Percentiles rank a stretch among this genome's conserved stretches.
phyloP scores from a whole-genome alignment of 75 land plant genomes.

The Selaginella moellendorffii region DNA sequence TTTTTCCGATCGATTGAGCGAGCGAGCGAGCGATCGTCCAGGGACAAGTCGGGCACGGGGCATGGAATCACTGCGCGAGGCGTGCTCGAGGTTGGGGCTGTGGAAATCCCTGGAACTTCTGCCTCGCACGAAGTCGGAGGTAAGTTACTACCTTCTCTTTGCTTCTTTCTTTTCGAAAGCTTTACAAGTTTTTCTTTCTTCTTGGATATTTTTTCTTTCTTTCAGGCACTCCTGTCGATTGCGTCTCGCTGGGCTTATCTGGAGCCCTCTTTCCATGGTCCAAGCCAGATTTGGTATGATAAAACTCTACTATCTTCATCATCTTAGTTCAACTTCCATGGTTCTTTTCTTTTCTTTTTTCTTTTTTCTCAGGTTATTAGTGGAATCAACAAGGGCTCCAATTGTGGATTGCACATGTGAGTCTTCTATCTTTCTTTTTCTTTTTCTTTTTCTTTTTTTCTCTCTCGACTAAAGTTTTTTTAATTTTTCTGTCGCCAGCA shows the following conservation, averaged over 20 bases:
- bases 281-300: slow-evolving; percentile 54
- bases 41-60: slow-evolving; percentile 58
- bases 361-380: slow-evolving; percentile 68
- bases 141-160: slow-evolving; percentile 1
- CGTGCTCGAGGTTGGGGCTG: slow-evolving; percentile 34
- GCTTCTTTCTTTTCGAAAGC: too few relatives aligned
- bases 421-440: slow-evolving; percentile 8
- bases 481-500: slow-evolving; percentile 24
- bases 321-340: too few relatives aligned
- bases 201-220: neutral
- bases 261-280: slow-evolving; percentile 49
- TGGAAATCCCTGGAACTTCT: slow-evolving; percentile 53
- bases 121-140: slow-evolving; percentile 81
- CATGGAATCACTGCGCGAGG: slow-evolving; percentile 53
- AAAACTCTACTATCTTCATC: too few relatives aligned
- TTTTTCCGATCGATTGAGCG: neutral
- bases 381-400: slow-evolving; percentile 87
- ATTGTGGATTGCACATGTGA: slow-evolving; percentile 89
- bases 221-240: slow-evolving; percentile 87
- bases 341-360: too few relatives aligned
- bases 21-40: slow-evolving; percentile 10
- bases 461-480: neutral
- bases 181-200: neutral
- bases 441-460: neutral
- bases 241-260: slow-evolving; percentile 59